Evolutionary conservation across 2,329 filamentous ascomycete species (phyloP).

Genomic region (Pezicula neosporulosa): DNA sequence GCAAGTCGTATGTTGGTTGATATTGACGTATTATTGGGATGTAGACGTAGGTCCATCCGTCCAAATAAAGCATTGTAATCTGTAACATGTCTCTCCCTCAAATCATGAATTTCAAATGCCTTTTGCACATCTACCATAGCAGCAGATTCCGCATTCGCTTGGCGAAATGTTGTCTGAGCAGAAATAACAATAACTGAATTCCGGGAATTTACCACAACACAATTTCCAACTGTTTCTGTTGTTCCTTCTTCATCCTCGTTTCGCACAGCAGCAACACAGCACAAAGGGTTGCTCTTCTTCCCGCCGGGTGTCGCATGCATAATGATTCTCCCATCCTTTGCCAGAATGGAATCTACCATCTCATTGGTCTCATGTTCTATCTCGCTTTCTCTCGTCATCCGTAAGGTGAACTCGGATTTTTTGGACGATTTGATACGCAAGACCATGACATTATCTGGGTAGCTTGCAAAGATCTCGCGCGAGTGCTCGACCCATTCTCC

Average conservation of each 20-base stretch:
- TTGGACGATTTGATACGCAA: conserved; percentile 22
- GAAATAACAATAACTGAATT: conserved; percentile 33
- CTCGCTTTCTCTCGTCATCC: conserved; percentile 35
- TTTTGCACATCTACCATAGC: conserved; percentile 21
- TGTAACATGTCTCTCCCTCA: conserved; percentile 26
- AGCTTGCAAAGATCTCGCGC: conserved; percentile 35
- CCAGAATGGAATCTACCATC: conserved; percentile 34
- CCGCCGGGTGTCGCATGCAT: conserved; percentile 37
- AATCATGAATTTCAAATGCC: conserved; percentile 15
- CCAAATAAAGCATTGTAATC: conserved; percentile 31
- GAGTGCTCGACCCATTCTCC: conserved; percentile 19
- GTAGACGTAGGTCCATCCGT: conserved; percentile 27
- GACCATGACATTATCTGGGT: conserved; percentile 35
- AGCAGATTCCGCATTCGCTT: conserved; percentile 20
- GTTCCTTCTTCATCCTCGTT: conserved; percentile 21
- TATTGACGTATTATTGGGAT: conserved; percentile 16
- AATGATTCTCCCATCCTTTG: conserved; percentile 27
- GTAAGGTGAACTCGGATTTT: conserved; percentile 18
- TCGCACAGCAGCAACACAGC: conserved; percentile 27
- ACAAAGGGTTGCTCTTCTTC: conserved; percentile 26
- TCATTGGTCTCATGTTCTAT: conserved; percentile 38
- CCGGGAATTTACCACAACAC: conserved; percentile 32
- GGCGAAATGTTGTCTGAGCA: conserved; percentile 35
- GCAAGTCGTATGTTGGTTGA: conserved; percentile 28
- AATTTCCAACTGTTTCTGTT: conserved; percentile 27